phyloP scores from a whole-genome alignment of 176 grass and related monocot genomes.

The Eragrostis curvula region DNA sequence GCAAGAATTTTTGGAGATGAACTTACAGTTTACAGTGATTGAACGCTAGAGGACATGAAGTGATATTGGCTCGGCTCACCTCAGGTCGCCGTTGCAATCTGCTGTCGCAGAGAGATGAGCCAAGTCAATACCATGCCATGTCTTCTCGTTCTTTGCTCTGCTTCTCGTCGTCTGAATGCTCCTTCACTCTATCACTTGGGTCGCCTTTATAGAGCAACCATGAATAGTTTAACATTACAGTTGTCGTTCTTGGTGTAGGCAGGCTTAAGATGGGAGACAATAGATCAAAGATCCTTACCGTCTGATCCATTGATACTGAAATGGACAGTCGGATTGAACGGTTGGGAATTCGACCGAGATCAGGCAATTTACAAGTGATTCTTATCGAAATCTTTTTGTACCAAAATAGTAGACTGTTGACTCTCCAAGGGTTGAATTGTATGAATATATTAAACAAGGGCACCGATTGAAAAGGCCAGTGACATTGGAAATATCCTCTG shows the following conservation, averaged over 20 bases:
- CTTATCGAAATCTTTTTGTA: neutral
- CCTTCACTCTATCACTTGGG: conserved; percentile 33
- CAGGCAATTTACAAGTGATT: neutral
- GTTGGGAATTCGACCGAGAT: neutral
- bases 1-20: neutral
- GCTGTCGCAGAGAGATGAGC: conserved; percentile 43
- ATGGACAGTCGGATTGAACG: neutral
- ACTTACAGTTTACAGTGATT: conserved; percentile 19
- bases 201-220: conserved; percentile 38
- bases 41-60: conserved; percentile 53
- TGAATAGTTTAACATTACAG: conserved; percentile 32
- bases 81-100: neutral
- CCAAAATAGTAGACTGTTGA: neutral
- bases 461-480: neutral
- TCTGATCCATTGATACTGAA: neutral
- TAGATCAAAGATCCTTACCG: conserved; percentile 6
- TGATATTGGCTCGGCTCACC: conserved; percentile 68
- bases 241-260: neutral
- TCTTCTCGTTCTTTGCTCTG: conserved; percentile 44
- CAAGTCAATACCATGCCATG: conserved; percentile 65
- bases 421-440: neutral
- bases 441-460: conserved; percentile 33
- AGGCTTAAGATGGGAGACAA: neutral
- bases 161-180: conserved; percentile 36
- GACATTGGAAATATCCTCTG: conserved; percentile 18